These are phyloP conservation scores for Diatrype stigma DNA, from an alignment of 2,329 filamentous ascomycete species.

Conservation along the genomic window DNA sequence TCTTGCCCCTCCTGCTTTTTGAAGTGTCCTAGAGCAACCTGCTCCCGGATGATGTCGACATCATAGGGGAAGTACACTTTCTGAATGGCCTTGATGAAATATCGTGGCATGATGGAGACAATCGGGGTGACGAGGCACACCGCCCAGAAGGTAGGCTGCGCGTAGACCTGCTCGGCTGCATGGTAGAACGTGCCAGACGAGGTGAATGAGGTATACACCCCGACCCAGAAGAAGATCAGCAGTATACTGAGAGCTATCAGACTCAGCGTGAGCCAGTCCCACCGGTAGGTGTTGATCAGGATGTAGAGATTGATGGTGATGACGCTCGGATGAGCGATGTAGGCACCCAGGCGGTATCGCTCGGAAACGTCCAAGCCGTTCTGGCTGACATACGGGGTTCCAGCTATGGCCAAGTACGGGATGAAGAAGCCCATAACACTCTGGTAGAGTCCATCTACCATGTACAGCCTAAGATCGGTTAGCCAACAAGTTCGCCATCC, in stretches of 20 bases:
- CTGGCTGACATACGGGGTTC: constrained; percentile 64
- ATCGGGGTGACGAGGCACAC: constrained; percentile 73
- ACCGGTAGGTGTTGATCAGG: constrained; percentile 91
- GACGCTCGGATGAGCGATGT: constrained; percentile 79
- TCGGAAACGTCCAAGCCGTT: constrained; percentile 75
- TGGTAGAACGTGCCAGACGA: constrained; percentile 63
- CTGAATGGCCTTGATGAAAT: constrained; percentile 79
- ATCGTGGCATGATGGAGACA: constrained; percentile 82
- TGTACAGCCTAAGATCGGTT: constrained; percentile 65
- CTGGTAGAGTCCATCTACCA: constrained; percentile 92
- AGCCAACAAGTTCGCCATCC: constrained; percentile 27
- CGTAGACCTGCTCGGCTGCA: constrained; percentile 74
- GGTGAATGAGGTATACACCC: constrained; percentile 63
- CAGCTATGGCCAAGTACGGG: constrained; percentile 73
- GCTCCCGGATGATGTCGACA: constrained; percentile 92
- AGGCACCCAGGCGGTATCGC: constrained; percentile 78
- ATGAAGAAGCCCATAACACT: constrained; percentile 92
- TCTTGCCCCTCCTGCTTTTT: constrained; percentile 53
- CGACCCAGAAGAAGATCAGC: constrained; percentile 94
- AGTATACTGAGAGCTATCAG: constrained; percentile 79
- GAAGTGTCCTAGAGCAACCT: constrained; percentile 79
- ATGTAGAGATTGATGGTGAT: constrained; percentile 92
- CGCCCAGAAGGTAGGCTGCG: constrained; percentile 81
- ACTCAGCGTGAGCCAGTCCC: constrained; percentile 93
- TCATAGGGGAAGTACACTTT: constrained; percentile 94